phyloP scores from a whole-genome alignment of 2,329 filamentous ascomycete genomes.

The Cordyceps militaris region DNA sequence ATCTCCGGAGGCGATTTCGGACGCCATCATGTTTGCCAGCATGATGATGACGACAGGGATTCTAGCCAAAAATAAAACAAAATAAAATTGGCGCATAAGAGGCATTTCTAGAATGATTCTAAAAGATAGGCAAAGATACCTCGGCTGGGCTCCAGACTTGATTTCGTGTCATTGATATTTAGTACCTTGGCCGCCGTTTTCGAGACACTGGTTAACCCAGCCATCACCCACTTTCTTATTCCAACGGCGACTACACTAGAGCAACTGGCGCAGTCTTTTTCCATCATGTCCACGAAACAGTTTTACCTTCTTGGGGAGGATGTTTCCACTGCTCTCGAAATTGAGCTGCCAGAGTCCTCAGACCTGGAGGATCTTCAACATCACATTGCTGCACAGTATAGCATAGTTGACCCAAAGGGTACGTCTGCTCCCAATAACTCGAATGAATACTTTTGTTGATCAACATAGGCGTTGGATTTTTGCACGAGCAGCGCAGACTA shows the following conservation, averaged over 20 bases:
- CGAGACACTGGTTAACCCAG: no score
- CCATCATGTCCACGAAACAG: slow-evolving; percentile 29
- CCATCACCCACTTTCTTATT: not conserved
- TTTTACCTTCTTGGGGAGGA: slow-evolving; percentile 38
- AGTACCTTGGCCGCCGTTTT: not conserved
- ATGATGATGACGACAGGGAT: not conserved
- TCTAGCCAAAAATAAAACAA: not conserved
- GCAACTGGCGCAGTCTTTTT: not conserved
- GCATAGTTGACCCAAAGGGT: slow-evolving; percentile 36
- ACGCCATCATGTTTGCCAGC: not conserved
- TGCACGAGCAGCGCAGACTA: slow-evolving; percentile 22
- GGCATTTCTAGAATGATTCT: not conserved
- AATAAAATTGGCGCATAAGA: not conserved
- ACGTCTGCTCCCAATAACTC: slow-evolving; percentile 3
- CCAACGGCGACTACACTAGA: not conserved
- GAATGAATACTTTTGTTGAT: not conserved
- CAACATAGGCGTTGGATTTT: slow-evolving; percentile 32
- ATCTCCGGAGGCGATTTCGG: slow-evolving; percentile 3
- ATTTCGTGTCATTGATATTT: not conserved
- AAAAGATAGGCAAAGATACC: not conserved
- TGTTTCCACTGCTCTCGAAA: slow-evolving; percentile 27
- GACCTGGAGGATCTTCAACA: slow-evolving; percentile 32
- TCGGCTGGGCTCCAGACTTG: not conserved
- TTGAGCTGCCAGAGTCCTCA: slow-evolving; percentile 29
- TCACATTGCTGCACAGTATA: slow-evolving; percentile 35